Evolutionary conservation across 805 yeast species (phyloP).

Genomic region (Candida taoyuanica): DNA sequence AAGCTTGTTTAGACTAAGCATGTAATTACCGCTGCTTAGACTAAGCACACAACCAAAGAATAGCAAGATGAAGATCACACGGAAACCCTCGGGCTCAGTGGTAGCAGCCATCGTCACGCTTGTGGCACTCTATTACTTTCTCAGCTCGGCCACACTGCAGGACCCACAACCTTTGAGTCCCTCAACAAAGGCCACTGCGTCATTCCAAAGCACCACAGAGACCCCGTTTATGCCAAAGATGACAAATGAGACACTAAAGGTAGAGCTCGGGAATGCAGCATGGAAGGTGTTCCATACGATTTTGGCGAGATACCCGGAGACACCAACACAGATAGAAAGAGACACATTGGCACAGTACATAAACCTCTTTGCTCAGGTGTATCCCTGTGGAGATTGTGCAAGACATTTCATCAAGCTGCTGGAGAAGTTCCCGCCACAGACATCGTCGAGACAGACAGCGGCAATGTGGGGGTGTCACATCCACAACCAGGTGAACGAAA

Average conservation of each 20-base stretch:
- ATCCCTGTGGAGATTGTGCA: slow-evolving; percentile 98
- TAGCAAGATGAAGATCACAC: slow-evolving; percentile 7
- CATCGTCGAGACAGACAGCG: slow-evolving; percentile 68
- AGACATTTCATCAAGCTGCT: slow-evolving; percentile 76
- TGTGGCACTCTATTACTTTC: slow-evolving; percentile 16
- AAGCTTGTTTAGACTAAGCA: too few species aligned
- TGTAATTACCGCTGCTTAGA: too few species aligned
- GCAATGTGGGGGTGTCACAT: slow-evolving; percentile 95
- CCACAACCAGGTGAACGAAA: slow-evolving; percentile 80
- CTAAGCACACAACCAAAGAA: too few species aligned
- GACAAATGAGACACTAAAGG: slow-evolving; percentile 78
- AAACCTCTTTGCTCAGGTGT: slow-evolving; percentile 78
- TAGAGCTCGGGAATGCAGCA: slow-evolving; percentile 84
- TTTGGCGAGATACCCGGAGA: slow-evolving; percentile 86
- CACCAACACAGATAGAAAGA: slow-evolving; percentile 62
- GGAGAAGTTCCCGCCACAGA: slow-evolving; percentile 77
- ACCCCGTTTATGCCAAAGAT: slow-evolving; percentile 75
- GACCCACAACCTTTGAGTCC: slow-evolving; percentile 27
- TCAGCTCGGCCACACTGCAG: slow-evolving; percentile 14
- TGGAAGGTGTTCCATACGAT: slow-evolving; percentile 92
- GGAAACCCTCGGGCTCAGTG: slow-evolving; percentile 9
- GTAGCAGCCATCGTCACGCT: slow-evolving; percentile 12
- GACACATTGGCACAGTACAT: slow-evolving; percentile 61
- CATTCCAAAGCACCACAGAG: slow-evolving; percentile 1
- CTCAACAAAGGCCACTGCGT: slow-evolving; percentile 28